These are phyloP conservation scores for Phenoliferia sp. DNA, from an alignment of 1,284 basidiomycete genomes.

Conservation along the genomic window DNA sequence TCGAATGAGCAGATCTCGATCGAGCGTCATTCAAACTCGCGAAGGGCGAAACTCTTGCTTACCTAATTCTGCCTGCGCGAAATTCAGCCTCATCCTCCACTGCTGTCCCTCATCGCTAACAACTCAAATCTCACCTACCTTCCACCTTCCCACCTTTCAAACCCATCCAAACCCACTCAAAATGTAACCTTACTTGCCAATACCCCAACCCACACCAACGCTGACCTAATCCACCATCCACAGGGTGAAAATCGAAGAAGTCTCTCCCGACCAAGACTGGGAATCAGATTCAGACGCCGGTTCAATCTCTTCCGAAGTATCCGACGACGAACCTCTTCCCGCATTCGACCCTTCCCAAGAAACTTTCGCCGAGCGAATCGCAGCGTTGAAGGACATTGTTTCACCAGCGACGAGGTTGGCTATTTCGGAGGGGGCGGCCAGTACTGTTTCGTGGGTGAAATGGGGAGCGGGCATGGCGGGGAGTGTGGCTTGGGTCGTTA, in stretches of 20 bases:
- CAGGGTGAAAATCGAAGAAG: constrained; percentile 66
- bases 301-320: constrained; percentile 51
- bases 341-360: constrained; percentile 48
- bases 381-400: constrained; percentile 90
- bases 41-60: too few relatives aligned
- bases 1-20: too few relatives aligned
- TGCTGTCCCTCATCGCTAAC: too few relatives aligned
- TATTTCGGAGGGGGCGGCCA: constrained; percentile 59
- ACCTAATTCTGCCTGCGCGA: too few relatives aligned
- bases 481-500: constrained; percentile 88
- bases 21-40: too few relatives aligned
- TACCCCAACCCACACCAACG: too few relatives aligned
- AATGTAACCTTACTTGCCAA: background rate
- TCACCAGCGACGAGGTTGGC: constrained; percentile 79
- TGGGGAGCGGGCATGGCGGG: constrained; percentile 58
- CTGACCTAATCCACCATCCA: background rate
- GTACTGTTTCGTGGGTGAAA: constrained; percentile 59
- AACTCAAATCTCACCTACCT: too few relatives aligned
- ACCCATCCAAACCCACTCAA: background rate
- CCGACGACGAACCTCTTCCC: constrained; percentile 29
- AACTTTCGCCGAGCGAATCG: constrained; percentile 80
- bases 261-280: constrained; percentile 1
- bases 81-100: too few relatives aligned
- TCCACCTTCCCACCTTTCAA: too few relatives aligned
- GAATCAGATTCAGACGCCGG: constrained; percentile 72